A percentile compares a stretch with the other conserved stretches of the same genome.
Conservation (phyloP, 192 early-diverging fungal species). For the Linnemannia hyalina region DNA sequence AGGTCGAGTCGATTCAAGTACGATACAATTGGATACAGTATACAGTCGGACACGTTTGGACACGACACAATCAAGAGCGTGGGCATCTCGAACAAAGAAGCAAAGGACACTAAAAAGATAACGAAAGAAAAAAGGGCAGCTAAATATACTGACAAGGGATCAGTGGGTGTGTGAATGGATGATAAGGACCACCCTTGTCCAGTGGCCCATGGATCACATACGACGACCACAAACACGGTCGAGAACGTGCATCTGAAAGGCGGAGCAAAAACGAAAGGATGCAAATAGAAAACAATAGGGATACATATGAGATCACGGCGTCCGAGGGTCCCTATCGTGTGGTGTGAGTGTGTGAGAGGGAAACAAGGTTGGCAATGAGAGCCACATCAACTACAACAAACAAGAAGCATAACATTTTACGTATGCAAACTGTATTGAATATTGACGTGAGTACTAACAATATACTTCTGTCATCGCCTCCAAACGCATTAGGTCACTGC, state of each 20-base stretch:
- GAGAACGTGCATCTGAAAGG: constrained; percentile 1
- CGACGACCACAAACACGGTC: background rate
- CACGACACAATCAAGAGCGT: background rate
- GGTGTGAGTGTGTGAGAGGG: background rate
- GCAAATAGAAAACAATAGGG: no score
- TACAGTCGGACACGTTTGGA: background rate
- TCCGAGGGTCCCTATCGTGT: background rate
- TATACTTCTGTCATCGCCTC: background rate
- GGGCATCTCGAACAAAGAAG: background rate
- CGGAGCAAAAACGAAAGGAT: background rate
- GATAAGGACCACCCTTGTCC: background rate
- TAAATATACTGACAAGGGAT: background rate
- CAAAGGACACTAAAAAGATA: background rate
- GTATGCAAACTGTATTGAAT: background rate
- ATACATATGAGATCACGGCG: background rate
- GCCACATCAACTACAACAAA: constrained; percentile 53
- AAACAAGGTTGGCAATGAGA: constrained; percentile 3
- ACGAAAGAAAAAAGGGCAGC: constrained; percentile 64
- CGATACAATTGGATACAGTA: background rate
- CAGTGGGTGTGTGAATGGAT: background rate
- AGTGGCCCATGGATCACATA: background rate
- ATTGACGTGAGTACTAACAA: background rate
- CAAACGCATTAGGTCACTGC: constrained; percentile 71
- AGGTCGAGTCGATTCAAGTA: background rate
- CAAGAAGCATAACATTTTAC: constrained; percentile 55